These are phyloP conservation scores for Lyophyllum shimeji DNA, from an alignment of 768 basidiomycete genomes.

Conservation along the genomic window DNA sequence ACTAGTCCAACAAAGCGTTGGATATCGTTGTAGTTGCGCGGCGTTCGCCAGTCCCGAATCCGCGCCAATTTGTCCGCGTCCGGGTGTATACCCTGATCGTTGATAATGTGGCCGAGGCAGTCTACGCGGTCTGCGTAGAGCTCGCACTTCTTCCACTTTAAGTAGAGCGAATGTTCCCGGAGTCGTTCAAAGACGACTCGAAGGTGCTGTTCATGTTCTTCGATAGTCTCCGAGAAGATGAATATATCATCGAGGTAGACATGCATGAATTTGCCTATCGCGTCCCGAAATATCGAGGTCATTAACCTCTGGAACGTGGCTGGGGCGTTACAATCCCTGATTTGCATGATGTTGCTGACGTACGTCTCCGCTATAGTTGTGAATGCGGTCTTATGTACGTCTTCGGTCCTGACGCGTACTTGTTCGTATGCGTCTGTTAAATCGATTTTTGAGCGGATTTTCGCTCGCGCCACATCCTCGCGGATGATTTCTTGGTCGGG, in stretches of 20 bases:
- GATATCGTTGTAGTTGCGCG: not conserved
- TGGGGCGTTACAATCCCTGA: not conserved
- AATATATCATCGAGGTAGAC: conserved; percentile 6
- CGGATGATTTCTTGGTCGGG: not conserved
- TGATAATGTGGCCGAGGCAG: not conserved
- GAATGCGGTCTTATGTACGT: not conserved
- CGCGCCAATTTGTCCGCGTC: not conserved
- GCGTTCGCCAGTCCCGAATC: not conserved
- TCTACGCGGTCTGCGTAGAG: not conserved
- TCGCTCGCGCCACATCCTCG: not conserved
- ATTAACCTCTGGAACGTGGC: conserved; percentile 1
- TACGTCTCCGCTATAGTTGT: not conserved
- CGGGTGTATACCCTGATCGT: conserved; percentile 1
- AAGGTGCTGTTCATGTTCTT: not conserved
- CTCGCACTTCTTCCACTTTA: conserved; percentile 3
- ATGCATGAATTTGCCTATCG: conserved; percentile 2
- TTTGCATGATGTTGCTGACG: not conserved
- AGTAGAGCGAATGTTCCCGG: not conserved
- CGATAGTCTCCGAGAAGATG: not conserved
- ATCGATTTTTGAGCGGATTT: not conserved
- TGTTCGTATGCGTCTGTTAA: not conserved
- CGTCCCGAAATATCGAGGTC: conserved; percentile 1
- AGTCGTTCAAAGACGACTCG: not conserved
- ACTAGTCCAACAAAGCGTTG: not conserved
- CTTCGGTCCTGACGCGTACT: not conserved